Base-by-base conservation (phyloP, 1,284 basidiomycete genomes). In the Cutaneotrichosporon spelunceum region DNA sequence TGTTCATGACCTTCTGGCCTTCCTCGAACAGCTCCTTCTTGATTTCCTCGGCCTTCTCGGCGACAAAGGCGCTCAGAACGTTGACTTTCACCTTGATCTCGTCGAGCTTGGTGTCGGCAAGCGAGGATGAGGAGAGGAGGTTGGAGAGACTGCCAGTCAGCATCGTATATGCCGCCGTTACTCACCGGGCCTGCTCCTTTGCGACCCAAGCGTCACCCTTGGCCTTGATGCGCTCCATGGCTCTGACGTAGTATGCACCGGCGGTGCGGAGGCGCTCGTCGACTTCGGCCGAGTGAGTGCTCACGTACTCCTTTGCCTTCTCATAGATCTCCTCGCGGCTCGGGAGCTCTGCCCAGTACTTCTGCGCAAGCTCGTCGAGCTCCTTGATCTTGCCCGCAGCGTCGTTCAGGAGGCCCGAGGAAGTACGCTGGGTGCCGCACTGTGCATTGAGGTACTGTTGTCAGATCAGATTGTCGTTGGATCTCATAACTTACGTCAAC, bases 71-170 rank as follows among this genome's bases (percentile, higher is more conserved):
- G 10, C 82, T 78, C 59, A 96, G 85, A 68, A 96, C 85, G 81
- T 98, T 98, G 56, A 85, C 84, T 83, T 94, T 95, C 78, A 90
- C 85, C 80, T 92, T 90, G 72, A 98, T 87, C 82, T 98, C 93
- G 77, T 99, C 95, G 49, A 94, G 81, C 81, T 98, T 97, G 57
- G 83, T 79, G 0, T 85, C 82, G 24, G 81, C 83, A 45, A 97
- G 81, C 39, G 83, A 72, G 8, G 77, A 72, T 8, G 74, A 76
- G 3, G 67, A 64, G 59, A 78, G 70, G 13, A 80, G 71, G 53
- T 74, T 75, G 56, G 75, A 68, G 50, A 80, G 73, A 42, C 78
- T 77, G 55, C 6, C 3, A 34, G 52, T 53, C 44, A 62, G 60
- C n/a, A 9, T 5, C 19, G 39, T n/a, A 4, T 42, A 30, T 8